phyloP scores from a whole-genome alignment of 1,139 yeast species.

The Lodderomyces jiufengensis region DNA sequence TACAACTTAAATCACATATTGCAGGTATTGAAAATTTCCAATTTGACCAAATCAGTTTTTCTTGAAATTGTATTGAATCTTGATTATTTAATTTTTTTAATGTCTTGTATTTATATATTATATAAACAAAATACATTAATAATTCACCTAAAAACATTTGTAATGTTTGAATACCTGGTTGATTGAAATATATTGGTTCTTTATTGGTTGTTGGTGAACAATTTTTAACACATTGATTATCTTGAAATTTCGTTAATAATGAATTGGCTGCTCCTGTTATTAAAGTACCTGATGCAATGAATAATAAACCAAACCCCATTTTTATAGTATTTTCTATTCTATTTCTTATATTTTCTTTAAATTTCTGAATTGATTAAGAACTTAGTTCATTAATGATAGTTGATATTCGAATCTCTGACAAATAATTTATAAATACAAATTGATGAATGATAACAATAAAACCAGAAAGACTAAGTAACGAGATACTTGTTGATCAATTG shows the following conservation, averaged over 20 bases:
- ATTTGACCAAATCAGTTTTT: conserved; percentile 12
- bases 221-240: conserved; percentile 65
- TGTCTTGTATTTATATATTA: conserved; percentile 22
- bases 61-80: conserved; percentile 5
- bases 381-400: too few relatives aligned
- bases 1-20: conserved; percentile 66
- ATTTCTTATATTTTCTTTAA: too few relatives aligned
- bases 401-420: too few relatives aligned
- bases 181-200: conserved; percentile 53
- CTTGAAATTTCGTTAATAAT: conserved; percentile 72
- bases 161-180: conserved; percentile 75
- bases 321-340: too few relatives aligned
- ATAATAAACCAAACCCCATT: conserved; percentile 12
- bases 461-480: too few relatives aligned
- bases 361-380: too few relatives aligned
- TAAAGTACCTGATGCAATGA: conserved; percentile 50
- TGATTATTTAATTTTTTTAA: conserved; percentile 10
- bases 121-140: conserved; percentile 46
- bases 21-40: conserved; percentile 56
- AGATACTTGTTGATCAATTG: too few relatives aligned
- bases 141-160: conserved; percentile 82
- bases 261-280: conserved; percentile 75
- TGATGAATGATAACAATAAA: too few relatives aligned
- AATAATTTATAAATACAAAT: too few relatives aligned
- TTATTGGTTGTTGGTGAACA: conserved; percentile 42